phyloP scores from a whole-genome alignment of 352 stramenopile species.

The Pythium monospermum region DNA sequence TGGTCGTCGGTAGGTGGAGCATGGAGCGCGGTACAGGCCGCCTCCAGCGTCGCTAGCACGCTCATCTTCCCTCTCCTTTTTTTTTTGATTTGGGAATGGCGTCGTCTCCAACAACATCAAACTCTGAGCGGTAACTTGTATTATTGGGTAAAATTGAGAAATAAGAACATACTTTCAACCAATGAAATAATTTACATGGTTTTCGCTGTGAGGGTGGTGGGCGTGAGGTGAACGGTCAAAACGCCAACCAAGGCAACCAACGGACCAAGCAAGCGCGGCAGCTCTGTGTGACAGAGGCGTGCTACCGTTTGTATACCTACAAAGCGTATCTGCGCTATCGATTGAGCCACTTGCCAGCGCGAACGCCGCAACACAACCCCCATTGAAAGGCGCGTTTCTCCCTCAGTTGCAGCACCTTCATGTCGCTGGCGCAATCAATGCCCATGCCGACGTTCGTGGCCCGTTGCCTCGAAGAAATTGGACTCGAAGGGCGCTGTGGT shows the following conservation, averaged over 20 bases:
- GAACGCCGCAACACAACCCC: too few species aligned
- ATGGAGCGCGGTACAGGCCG: conserved; percentile 64
- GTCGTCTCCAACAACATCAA: too few species aligned
- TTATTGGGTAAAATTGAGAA: conserved; percentile 19
- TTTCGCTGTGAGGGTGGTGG: neutral
- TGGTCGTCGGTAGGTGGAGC: conserved; percentile 46
- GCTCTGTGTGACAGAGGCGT: too few species aligned
- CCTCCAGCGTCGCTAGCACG: conserved; percentile 57
- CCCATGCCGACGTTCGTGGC: conserved; percentile 69
- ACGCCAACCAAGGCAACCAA: neutral
- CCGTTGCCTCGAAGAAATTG: conserved; percentile 76
- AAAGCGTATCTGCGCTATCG: neutral
- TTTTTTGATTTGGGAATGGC: too few species aligned
- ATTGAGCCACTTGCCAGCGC: conserved; percentile 8
- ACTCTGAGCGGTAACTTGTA: too few species aligned
- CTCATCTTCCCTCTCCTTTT: too few species aligned
- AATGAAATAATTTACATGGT: conserved; percentile 6
- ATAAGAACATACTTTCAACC: conserved; percentile 1
- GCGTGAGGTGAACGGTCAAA: neutral
- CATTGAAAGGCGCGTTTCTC: too few species aligned
- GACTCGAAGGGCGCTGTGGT: conserved; percentile 68
- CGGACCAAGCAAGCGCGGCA: too few species aligned
- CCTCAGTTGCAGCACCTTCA: too few species aligned
- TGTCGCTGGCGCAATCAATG: conserved; percentile 20
- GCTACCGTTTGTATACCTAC: too few species aligned